Percentiles rank a stretch among this genome's conserved stretches.
Evolutionary conservation across 768 basidiomycete genomes (phyloP).

Genomic region (Hebeloma cylindrosporum): DNA sequence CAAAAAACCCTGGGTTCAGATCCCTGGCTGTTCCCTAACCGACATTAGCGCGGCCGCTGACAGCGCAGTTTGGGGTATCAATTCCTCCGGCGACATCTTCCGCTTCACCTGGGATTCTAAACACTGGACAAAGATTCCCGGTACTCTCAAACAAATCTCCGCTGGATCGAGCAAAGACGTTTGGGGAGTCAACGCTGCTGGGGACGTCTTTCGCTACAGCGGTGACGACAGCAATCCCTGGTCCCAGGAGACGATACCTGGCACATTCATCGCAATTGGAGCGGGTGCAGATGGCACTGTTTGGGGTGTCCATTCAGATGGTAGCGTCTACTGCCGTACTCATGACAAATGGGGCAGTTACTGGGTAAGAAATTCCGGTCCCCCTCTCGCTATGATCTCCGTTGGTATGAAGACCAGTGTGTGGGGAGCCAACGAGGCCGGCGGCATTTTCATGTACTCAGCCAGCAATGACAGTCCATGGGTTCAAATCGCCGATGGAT

Average conservation of each 20-base stretch:
- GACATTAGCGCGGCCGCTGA: no score
- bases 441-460: slow-evolving; percentile 4
- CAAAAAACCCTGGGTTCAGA: no score
- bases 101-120: slow-evolving; percentile 9
- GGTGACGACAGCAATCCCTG: slow-evolving; percentile 6
- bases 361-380: slow-evolving; percentile 8
- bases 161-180: slow-evolving; percentile 10
- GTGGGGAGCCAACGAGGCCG: slow-evolving; percentile 9
- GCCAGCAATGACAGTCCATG: slow-evolving; percentile 7
- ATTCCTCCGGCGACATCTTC: no score
- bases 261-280: slow-evolving; percentile 6
- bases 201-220: slow-evolving; percentile 4
- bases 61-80: no score
- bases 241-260: slow-evolving; percentile 7
- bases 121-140: slow-evolving; percentile 9
- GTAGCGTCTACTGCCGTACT: slow-evolving; percentile 1
- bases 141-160: slow-evolving; percentile 6
- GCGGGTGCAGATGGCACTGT: slow-evolving; percentile 9
- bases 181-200: slow-evolving; percentile 7
- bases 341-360: slow-evolving; percentile 10
- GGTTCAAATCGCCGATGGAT: slow-evolving; percentile 4
- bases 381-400: slow-evolving; percentile 6
- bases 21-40: no score
- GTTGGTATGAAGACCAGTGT: slow-evolving; percentile 9
- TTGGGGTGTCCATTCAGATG: slow-evolving; percentile 8